Percentiles rank a stretch among this genome's conserved stretches.
These are phyloP conservation scores for Apiotrichum gamsii DNA, from an alignment of 1,284 basidiomycete species.

Conservation along the genomic window DNA sequence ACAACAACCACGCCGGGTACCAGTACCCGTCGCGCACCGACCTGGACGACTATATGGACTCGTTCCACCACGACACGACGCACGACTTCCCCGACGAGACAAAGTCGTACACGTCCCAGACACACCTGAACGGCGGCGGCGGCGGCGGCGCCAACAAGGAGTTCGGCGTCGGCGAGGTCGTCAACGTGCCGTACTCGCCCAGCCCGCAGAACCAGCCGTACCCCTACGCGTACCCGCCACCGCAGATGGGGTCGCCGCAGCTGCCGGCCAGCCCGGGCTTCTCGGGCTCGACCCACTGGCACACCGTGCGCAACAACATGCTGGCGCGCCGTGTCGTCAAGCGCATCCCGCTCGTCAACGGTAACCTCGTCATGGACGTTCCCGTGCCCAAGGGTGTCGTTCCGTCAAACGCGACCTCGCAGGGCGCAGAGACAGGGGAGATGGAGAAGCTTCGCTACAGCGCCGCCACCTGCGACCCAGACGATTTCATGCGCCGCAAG, in stretches of 20 bases:
- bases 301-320: conserved; percentile 33
- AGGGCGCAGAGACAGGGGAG: conserved; percentile 60
- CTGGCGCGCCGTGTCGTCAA: conserved; percentile 55
- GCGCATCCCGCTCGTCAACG: conserved; percentile 72
- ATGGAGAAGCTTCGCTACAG: conserved; percentile 69
- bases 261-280: conserved; percentile 18
- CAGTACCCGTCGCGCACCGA: background rate
- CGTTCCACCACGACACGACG: background rate
- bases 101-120: conserved; percentile 37
- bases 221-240: conserved; percentile 13
- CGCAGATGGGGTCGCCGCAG: conserved; percentile 1
- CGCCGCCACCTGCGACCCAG: conserved; percentile 51
- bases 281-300: conserved; percentile 39
- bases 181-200: conserved; percentile 11
- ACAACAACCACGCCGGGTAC: background rate
- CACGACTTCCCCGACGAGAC: conserved; percentile 32
- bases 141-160: conserved; percentile 20
- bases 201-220: background rate
- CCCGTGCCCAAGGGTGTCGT: conserved; percentile 71
- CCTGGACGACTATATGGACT: conserved; percentile 6
- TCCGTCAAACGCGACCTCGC: conserved; percentile 51
- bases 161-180: conserved; percentile 32
- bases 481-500: conserved; percentile 53
- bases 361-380: conserved; percentile 76
- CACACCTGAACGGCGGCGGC: conserved; percentile 4